Base-by-base conservation (phyloP, 2,329 filamentous ascomycete species). In the Zasmidium angulare region DNA sequence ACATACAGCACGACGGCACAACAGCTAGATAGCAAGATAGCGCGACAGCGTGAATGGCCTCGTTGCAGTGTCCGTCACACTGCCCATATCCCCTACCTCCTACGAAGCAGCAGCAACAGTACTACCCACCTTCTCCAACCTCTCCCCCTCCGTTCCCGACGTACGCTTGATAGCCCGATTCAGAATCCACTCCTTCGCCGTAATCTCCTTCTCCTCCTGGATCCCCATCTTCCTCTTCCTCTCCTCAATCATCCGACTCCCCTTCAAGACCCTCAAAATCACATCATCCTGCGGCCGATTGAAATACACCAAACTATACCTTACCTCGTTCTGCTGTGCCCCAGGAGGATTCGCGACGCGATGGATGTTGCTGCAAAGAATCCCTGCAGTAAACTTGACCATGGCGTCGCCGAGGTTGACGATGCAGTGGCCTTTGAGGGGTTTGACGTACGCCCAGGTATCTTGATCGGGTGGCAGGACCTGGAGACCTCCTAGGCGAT, bases 241-340 rank as follows among this genome's bases (percentile, higher is more conserved):
- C 55, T 68, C 58, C 31, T 72, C 68, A 36, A 74, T 68, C 43
- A 71, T 20, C 17, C 53, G 56, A 55, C 71, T 71, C 17, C 70
- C 72, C 17, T 75, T 67, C 58, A 78, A 58, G 40, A 72, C 67
- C 64, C 61, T 76, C 66, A 82, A 63, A 21, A 78, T 53, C 17
- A 82, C 77, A 22, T 78, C 73, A 69, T 83, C 77, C 65, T 78
- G 80, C 2, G 82, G 82, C 62, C 83, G 68, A 24, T 76, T 72
- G 69, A 85, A 85, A 65, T 84, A 84, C 10, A 84, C 82, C 20
- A 85, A 63, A 69, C 81, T 83, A 66, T 79, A 81, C 55, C 83
- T 72, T 20, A 74, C 77, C 17, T 56, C 60, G n/a, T 72, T 68
- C 3, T 68, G 74, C 67, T 84, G 82, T 11, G 69, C 66, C 0